phyloP scores from a whole-genome alignment of 495 filamentous ascomycete species.

The Cryomyces minteri region DNA sequence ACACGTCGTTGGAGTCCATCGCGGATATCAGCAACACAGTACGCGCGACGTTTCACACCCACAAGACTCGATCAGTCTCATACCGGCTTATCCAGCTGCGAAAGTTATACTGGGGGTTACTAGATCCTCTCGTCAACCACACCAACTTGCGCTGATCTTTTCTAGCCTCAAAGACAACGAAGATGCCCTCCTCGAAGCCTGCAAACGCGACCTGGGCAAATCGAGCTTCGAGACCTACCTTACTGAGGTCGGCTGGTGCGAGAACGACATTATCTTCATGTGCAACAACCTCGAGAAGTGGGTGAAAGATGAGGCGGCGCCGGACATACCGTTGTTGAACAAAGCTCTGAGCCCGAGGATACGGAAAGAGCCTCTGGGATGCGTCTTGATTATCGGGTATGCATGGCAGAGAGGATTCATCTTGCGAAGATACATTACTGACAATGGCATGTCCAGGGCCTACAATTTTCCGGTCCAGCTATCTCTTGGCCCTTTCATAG shows the following conservation, averaged over 20 bases:
- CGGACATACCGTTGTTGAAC: slow-evolving; percentile 49
- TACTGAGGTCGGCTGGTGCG: slow-evolving; percentile 52
- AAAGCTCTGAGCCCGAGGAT: slow-evolving; percentile 52
- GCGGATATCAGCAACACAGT: slow-evolving; percentile 34
- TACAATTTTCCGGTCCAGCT: slow-evolving; percentile 88
- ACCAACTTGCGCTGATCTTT: not conserved
- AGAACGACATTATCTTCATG: slow-evolving; percentile 62
- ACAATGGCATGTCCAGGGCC: slow-evolving; percentile 25
- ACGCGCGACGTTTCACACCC: slow-evolving; percentile 47
- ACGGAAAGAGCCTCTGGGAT: slow-evolving; percentile 76
- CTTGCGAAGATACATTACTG: not conserved
- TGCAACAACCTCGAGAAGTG: slow-evolving; percentile 60
- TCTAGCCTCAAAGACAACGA: slow-evolving; percentile 53
- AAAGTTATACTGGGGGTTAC: slow-evolving; percentile 77
- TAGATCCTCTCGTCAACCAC: slow-evolving; percentile 6
- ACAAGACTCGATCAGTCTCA: slow-evolving; percentile 63
- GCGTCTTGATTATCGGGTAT: slow-evolving; percentile 70
- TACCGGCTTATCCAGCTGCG: slow-evolving; percentile 74
- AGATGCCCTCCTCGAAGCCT: slow-evolving; percentile 47
- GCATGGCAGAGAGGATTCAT: slow-evolving; percentile 4
- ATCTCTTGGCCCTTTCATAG: slow-evolving; percentile 58
- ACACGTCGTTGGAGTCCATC: slow-evolving; percentile 49
- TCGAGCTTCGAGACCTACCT: slow-evolving; percentile 47
- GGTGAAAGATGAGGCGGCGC: slow-evolving; percentile 60
- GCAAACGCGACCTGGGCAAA: slow-evolving; percentile 57